A percentile compares a stretch with the other conserved stretches of the same genome.
Conservation (phyloP, 495 filamentous ascomycete genomes). For the Penicillium verhagenii region DNA sequence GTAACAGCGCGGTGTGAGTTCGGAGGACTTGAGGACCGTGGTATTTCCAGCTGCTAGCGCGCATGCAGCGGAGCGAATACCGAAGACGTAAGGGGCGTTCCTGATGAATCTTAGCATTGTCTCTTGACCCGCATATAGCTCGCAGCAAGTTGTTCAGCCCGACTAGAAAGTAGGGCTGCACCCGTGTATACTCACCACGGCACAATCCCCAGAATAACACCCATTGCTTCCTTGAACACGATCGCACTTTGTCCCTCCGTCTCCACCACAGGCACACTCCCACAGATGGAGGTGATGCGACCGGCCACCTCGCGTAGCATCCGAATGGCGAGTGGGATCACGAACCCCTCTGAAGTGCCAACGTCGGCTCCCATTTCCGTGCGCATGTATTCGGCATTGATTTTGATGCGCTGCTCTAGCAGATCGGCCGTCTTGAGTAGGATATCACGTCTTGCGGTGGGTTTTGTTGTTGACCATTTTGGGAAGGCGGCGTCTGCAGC, state of each 20-base stretch:
- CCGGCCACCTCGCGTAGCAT: slow-evolving; percentile 72
- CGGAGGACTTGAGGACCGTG: slow-evolving; percentile 70
- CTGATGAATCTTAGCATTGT: slow-evolving; percentile 32
- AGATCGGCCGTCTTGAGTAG: slow-evolving; percentile 71
- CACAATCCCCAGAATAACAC: slow-evolving; percentile 77
- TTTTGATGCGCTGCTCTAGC: slow-evolving; percentile 57
- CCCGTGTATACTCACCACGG: slow-evolving; percentile 61
- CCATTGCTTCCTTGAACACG: slow-evolving; percentile 74
- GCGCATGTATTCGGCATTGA: slow-evolving; percentile 62
- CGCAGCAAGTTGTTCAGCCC: not conserved
- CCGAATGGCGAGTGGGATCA: slow-evolving; percentile 55
- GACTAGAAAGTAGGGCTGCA: no score
- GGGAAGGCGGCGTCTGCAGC: slow-evolving; percentile 69
- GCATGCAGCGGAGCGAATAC: slow-evolving; percentile 65
- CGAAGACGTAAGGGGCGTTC: slow-evolving; percentile 65
- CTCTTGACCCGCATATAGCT: not conserved
- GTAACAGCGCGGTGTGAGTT: slow-evolving; percentile 70
- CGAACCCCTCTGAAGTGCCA: slow-evolving; percentile 53
- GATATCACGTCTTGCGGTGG: slow-evolving; percentile 65
- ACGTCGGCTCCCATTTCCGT: slow-evolving; percentile 66
- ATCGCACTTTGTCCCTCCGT: slow-evolving; percentile 60
- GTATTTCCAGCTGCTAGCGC: slow-evolving; percentile 84
- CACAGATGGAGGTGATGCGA: slow-evolving; percentile 58
- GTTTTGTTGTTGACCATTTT: slow-evolving; percentile 66
- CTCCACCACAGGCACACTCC: slow-evolving; percentile 59